Base-by-base conservation (phyloP, 2,329 filamentous ascomycete species). In the Scytalidium lignicola region DNA sequence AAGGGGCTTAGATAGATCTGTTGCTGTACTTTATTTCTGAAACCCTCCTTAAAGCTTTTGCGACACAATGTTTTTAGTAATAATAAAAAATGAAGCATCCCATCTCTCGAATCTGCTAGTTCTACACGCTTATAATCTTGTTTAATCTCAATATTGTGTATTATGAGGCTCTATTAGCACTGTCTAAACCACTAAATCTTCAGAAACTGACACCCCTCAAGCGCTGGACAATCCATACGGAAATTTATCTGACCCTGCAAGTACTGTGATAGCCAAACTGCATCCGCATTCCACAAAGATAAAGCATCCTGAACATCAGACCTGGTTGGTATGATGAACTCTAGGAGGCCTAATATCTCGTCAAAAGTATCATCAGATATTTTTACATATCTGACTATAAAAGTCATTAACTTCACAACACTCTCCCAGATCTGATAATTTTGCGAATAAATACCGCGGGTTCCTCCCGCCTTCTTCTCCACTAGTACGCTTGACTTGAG, bases 341-440 rank as follows among this genome's bases (percentile, higher is more conserved):
- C 73, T 21, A 93, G 65, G 46, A 91, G 66, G 6, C 78, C 76
- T 41, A 92, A 62, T 12, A 88, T 76, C 47, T 89, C 78, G 55
- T 91, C 88, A 63, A 90, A 88, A 55, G 83, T 75, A 41, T 78
- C 77, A 22, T 88, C 84, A 5, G 82, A 75, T n/a, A 91, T 61
- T 6, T 71, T 70, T 7, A 90, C 85, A 59, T 82, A 72, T 18
- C 73, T 70, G 3, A 85, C 75, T n/a, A 90, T 68, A 1, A 75
- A 70, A 22, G 76, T 74, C 17, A 93, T 64, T 32, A 90, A 67
- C 19, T 66, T 64, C 17, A 85, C 69, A 7, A 82, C 69, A 1
- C 80, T 80, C 22, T 80, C 77, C 84, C 86, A 88, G 2, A 84
- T 70, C 65, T 82, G 78, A 19, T 73, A 75, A 0, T 75, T 75